These are phyloP conservation scores for Eragrostis tef DNA, from an alignment of 202 grass and related monocot genomes.

Conservation along the genomic window DNA sequence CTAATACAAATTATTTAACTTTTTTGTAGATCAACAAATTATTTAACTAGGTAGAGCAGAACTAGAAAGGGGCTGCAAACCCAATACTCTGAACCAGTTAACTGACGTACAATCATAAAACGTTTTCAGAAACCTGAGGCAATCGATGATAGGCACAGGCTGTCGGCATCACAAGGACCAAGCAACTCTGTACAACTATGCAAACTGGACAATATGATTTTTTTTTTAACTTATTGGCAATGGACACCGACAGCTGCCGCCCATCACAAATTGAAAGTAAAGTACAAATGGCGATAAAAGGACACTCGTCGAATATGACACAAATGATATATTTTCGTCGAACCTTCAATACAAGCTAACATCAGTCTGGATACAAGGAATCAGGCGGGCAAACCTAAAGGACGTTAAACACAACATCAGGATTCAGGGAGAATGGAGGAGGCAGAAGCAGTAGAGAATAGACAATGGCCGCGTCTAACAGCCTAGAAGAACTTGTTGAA, in stretches of 20 bases:
- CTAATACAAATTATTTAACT: not conserved
- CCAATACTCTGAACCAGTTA: not conserved
- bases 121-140: slow-evolving; percentile 7
- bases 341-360: slow-evolving; percentile 41
- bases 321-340: slow-evolving; percentile 11
- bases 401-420: slow-evolving; percentile 31
- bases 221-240: not conserved
- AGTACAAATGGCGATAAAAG: not conserved
- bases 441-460: slow-evolving; percentile 39
- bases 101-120: not conserved
- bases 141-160: not conserved
- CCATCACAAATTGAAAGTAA: slow-evolving; percentile 23
- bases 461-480: slow-evolving; percentile 7
- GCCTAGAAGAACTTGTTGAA: slow-evolving; percentile 73
- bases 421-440: slow-evolving; percentile 12
- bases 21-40: too few relatives aligned
- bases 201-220: not conserved
- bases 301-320: slow-evolving; percentile 21
- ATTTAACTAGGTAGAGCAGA: not conserved
- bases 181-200: slow-evolving; percentile 2
- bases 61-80: not conserved
- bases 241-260: not conserved
- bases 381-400: slow-evolving; percentile 18
- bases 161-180: slow-evolving; percentile 22
- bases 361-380: slow-evolving; percentile 40